Evolutionary conservation across 176 grass and related monocot genomes (phyloP).

Genomic region (Bothriochloa decipiens): DNA sequence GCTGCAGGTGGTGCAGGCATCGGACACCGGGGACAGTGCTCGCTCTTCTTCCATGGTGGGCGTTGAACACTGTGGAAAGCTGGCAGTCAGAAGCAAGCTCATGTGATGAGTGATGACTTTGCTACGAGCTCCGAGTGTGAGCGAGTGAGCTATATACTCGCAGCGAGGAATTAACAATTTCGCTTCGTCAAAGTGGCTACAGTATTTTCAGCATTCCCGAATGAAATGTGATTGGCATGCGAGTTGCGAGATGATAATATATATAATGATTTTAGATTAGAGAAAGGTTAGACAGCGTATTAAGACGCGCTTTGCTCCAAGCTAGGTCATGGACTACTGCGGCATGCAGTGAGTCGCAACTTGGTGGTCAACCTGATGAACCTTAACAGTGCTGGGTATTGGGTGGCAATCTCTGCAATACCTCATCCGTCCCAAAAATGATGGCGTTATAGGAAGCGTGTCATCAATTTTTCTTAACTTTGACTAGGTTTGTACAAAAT

Average conservation of each 20-base stretch:
- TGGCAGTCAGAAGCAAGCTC: slow-evolving; percentile 3
- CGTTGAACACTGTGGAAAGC: neutral
- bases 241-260: neutral
- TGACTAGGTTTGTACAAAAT: too few species aligned
- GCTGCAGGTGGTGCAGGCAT: neutral
- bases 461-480: too few species aligned
- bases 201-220: slow-evolving; percentile 31
- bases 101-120: neutral
- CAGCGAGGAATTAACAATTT: slow-evolving; percentile 1
- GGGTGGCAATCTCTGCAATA: neutral
- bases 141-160: slow-evolving; percentile 37
- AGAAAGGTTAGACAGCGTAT: neutral
- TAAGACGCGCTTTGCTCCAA: neutral
- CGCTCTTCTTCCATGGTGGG: slow-evolving; percentile 39
- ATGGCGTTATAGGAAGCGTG: too few species aligned
- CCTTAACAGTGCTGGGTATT: neutral
- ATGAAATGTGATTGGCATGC: slow-evolving; percentile 41
- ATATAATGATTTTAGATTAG: neutral
- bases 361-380: neutral
- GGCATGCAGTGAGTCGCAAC: neutral
- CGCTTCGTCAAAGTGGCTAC: neutral
- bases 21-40: slow-evolving; percentile 35
- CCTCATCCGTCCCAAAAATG: too few species aligned
- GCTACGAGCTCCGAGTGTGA: neutral
- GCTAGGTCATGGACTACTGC: slow-evolving; percentile 9